Base-by-base conservation (phyloP, 2,329 filamentous ascomycete species). In the Trichoderma hamatum region DNA sequence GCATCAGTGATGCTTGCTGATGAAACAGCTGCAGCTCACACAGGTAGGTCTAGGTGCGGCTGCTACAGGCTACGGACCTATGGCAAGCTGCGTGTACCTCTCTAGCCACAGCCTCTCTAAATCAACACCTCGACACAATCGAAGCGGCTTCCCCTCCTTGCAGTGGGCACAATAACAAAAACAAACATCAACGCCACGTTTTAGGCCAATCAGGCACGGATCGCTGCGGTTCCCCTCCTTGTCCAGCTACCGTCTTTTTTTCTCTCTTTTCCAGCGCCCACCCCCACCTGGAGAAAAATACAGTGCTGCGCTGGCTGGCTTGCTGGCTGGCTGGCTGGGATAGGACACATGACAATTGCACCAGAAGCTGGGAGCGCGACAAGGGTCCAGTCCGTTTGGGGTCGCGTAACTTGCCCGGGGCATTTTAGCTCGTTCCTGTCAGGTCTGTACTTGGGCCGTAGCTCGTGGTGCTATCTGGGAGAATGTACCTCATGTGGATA, bases 361-460 rank as follows among this genome's bases (percentile, higher is more conserved):
- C 43, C 59, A 49, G 34, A 26, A 59, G 52, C 52, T 59, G 56
- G 32, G 34, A 39, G 32, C 14, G 34, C 32, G 34, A 59, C 36
- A 49, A 39, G 62, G 62, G 62, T 55, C 51, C 51, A 9, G 32
- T 39, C 51, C 19, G 26, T 43, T 56, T 65, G 62, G 62, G 51
- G 51, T 64, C 51, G 61, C 32, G 49, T 34, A 43, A 51, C 34
- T 21, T n/a, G 26, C 28, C 26, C 16, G 43, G 58, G 60, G n/a
- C 34, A 36, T 54, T 55, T 39, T 54, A 43, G 51, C 62, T 65
- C 36, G 60, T 36, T 55, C 62, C 26, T 32, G 62, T 43, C 26
- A 30, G 51, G 46, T 21, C n/a, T 21, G 21, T 49, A 49, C 46
- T 49, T 49, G 46, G 19, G 46, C 46, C 21, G 46, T 24, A 24